Evolutionary conservation across 164 flowering plant species (phyloP), one percentile per base, ranked within the genome.

Genomic region (Chloranthus sessilifolius): DNA sequence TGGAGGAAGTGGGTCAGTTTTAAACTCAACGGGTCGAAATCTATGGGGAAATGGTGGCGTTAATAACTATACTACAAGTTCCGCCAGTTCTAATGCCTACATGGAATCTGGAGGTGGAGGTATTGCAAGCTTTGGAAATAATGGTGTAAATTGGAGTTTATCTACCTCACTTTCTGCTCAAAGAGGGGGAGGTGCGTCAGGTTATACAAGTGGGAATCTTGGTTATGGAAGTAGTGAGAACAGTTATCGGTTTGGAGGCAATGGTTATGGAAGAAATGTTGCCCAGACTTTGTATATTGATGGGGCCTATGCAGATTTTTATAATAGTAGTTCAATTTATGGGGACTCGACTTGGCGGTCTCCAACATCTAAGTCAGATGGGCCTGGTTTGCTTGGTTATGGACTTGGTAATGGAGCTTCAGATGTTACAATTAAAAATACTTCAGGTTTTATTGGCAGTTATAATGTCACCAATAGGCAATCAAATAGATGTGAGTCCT

Each of bases 1-100:
- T 63, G 81, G 74, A 62, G 82, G 90, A 53, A 74, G 63, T 58
- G 29, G 70, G 38, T 83, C 95, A 35, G 55, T 77, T 45, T 67
- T 86, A 53, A 86, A 75, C 66, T 71, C 85, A 10, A 69, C 52
- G 6, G 60, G 77, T 23, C 63, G 86, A 38, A 81, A 79, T 46
- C 59, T 86, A 52, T 86, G 91, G 95, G 91, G 86, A 14, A 71
- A 76, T 68, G 86, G 78, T 15, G 88, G 82, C 1, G 74, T 81
- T 30, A n/a, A n/a, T n/a, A 73, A 60, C 57, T 72, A 76, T 66
- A 66, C 69, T 9, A 42, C 82, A 11, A 78, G 64, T 59, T 68
- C 82, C 25, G 35, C 79, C 22, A 66, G 43, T 43, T 73, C 86
- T 23, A 74, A 41, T 54, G 66, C 69, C 36, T 72, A 72, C 53